phyloP scores from a whole-genome alignment of 208 protist species.

The Acanthamoeba healyi region DNA sequence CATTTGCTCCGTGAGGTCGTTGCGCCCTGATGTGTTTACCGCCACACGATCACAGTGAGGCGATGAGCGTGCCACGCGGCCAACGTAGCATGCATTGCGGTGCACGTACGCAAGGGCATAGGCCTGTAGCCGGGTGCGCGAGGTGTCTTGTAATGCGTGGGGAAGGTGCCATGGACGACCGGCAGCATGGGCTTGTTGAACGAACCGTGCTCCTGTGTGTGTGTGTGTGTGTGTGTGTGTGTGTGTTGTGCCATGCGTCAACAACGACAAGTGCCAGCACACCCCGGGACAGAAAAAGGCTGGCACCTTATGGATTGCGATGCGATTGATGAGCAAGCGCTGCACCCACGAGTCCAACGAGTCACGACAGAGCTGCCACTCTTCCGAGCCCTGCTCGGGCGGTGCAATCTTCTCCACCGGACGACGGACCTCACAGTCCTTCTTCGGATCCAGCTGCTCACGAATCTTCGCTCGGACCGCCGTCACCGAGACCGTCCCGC shows the following conservation, averaged over 20 bases:
- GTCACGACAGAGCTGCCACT: conserved; percentile 32
- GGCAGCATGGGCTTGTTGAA: conserved; percentile 67
- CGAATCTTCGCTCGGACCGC: not conserved
- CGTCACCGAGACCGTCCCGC: not conserved
- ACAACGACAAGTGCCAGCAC: not conserved
- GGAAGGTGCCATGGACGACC: conserved; percentile 61
- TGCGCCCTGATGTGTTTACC: not conserved
- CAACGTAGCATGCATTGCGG: not conserved
- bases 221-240: not conserved
- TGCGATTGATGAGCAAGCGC: conserved; percentile 13
- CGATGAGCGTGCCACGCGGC: not conserved
- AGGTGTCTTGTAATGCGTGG: conserved; percentile 46
- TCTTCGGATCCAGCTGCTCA: not conserved
- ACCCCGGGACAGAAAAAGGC: not conserved
- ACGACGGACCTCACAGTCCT: not conserved
- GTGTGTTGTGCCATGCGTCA: not conserved
- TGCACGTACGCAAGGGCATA: conserved; percentile 12
- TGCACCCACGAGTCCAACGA: conserved; percentile 24
- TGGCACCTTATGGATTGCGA: conserved; percentile 10
- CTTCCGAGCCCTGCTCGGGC: not conserved
- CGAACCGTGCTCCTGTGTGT: conserved; percentile 23
- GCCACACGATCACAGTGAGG: not conserved
- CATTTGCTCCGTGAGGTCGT: conserved; percentile 69
- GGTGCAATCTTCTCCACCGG: conserved; percentile 3
- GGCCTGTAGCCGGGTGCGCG: not conserved